These are phyloP conservation scores for Wallacemonas sp. DNA, from an alignment of 208 protist genomes.

Conservation along the genomic window DNA sequence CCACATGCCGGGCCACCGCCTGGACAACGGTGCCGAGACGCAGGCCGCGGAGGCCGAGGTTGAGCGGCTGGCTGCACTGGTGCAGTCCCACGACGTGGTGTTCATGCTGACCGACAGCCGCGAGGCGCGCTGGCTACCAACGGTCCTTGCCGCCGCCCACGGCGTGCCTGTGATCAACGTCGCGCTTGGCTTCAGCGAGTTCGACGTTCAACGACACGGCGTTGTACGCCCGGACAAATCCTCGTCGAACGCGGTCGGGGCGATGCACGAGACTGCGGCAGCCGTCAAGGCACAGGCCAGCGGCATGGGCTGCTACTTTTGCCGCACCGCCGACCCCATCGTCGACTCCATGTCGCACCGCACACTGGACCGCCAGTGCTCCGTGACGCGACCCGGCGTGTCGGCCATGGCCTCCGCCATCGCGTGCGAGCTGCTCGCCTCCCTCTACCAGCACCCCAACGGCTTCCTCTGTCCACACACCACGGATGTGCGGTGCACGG, in stretches of 20 bases:
- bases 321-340: constrained; percentile 96
- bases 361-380: constrained; percentile 99
- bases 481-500: constrained; percentile 20
- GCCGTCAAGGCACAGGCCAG: neutral
- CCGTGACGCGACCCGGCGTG: constrained; percentile 95
- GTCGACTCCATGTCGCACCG: constrained; percentile 88
- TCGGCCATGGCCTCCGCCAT: constrained; percentile 92
- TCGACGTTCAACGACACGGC: constrained; percentile 98
- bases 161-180: constrained; percentile 95
- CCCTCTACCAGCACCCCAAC: constrained; percentile 92
- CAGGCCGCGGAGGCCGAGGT: constrained; percentile 42
- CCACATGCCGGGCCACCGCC: constrained; percentile 97
- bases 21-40: constrained; percentile 37
- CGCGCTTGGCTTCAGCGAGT: constrained; percentile 98
- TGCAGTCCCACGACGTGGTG: constrained; percentile 93
- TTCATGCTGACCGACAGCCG: constrained; percentile 98
- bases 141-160: constrained; percentile 82
- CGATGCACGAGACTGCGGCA: neutral
- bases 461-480: constrained; percentile 56
- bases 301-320: constrained; percentile 98
- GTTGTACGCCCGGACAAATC: constrained; percentile 18
- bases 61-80: constrained; percentile 70
- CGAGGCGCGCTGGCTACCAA: constrained; percentile 97
- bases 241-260: neutral
- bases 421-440: constrained; percentile 94